Evolutionary conservation across 805 yeast species (phyloP), one percentile per base, ranked within the genome.

Genomic region (Candida tammaniensis): DNA sequence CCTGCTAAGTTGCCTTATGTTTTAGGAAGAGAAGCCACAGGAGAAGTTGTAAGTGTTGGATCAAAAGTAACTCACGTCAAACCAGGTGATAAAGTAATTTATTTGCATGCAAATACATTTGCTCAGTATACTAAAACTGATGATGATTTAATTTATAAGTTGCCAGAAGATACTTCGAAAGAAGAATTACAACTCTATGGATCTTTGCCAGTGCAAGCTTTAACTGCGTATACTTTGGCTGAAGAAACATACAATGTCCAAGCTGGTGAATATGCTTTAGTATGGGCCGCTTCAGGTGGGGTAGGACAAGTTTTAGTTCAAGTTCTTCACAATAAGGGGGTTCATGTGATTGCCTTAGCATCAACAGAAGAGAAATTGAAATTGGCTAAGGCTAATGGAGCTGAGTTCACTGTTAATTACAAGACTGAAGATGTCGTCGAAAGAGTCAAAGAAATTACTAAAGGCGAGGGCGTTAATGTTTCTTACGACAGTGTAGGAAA

Each of bases 271-370:
- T 72, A 60, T 46, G 73, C 84, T 27, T 68, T 89, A 30, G 80
- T 86, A 17, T 86, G 88, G 65, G 97, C 97, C 4, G 96, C 96
- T 6, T 96, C 97, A 3, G 98, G 97, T 29, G 96, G 97, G 37
- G 91, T 86, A 32, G 98, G 98, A 4, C 70, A 76, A 33, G 46
- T 86, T 13, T 62, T 87, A 35, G 66, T 70, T 31, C 96, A 88
- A 56, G 62, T 88, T 58, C 59, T 82, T 31, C 57, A 68, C 19
- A 51, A 59, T 16, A 68, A 64, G 31, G 95, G 95, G 14, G 96
- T 88, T 4, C 80, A 76, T 43, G 88, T 80, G 29, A 87, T 89
- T 59, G 96, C 94, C 3, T 69, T 84, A 24, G 93, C 94, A 5
- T 86, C 96, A 2, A 69, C 86, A 9, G 76, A 71, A 17, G 94